Percentiles rank a stretch among this genome's conserved stretches.
phyloP scores from a whole-genome alignment of 306 rosid species.

The Sesbania bispinosa region DNA sequence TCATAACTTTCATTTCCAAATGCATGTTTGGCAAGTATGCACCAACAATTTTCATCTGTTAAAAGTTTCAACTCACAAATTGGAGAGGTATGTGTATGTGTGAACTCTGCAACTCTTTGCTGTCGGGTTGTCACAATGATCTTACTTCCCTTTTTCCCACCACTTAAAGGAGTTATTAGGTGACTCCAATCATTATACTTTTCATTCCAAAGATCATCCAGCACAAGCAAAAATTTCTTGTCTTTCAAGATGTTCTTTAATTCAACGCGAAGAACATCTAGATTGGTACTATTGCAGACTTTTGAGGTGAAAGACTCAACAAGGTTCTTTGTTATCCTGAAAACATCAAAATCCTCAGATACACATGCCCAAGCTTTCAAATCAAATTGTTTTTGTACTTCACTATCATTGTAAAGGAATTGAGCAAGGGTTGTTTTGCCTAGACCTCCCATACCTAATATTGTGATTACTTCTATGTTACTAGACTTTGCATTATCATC shows the following conservation, averaged over 20 bases:
- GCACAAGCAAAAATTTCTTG: conserved; percentile 40
- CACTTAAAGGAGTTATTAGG: conserved; percentile 12
- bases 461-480: conserved; percentile 17
- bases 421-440: conserved; percentile 47
- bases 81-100: conserved; percentile 29
- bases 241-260: conserved; percentile 22
- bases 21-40: conserved; percentile 36
- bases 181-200: conserved; percentile 45
- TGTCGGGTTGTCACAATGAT: conserved; percentile 43
- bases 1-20: conserved; percentile 9
- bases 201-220: conserved; percentile 52
- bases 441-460: conserved; percentile 30
- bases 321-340: conserved; percentile 35
- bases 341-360: conserved; percentile 34
- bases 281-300: conserved; percentile 14
- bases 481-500: not conserved
- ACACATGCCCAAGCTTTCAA: conserved; percentile 30
- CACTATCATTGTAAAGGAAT: conserved; percentile 12
- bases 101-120: conserved; percentile 34
- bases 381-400: conserved; percentile 12
- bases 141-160: conserved; percentile 43
- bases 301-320: conserved; percentile 17
- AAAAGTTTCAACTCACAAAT: conserved; percentile 21
- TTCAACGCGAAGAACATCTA: conserved; percentile 38
- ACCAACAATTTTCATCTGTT: conserved; percentile 38